phyloP scores from a whole-genome alignment of 495 filamentous ascomycete species.

The Aspergillus affinis region DNA sequence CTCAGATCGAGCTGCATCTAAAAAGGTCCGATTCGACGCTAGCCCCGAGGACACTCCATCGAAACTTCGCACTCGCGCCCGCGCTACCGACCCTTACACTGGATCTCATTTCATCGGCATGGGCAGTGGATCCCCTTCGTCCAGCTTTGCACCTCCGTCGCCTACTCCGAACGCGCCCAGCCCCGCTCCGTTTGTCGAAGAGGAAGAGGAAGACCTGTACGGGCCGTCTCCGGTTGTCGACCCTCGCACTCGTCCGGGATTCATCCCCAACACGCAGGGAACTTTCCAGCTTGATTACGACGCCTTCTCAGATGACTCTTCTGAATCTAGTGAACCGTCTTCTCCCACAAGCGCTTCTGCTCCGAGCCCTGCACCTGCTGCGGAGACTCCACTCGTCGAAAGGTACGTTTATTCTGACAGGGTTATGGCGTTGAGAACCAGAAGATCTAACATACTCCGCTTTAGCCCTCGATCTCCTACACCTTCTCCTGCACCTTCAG shows the following conservation, averaged over 20 bases:
- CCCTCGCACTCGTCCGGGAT: constrained; percentile 20
- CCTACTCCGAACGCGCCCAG: constrained; percentile 17
- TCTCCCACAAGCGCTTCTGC: constrained; percentile 15
- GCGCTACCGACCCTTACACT: constrained; percentile 27
- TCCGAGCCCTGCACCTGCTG: constrained; percentile 5
- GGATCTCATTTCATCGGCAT: constrained; percentile 26
- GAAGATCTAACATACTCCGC: constrained; percentile 1
- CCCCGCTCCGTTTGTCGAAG: background rate
- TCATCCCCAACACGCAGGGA: constrained; percentile 28
- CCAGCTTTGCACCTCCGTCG: constrained; percentile 10
- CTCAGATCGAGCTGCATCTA: constrained; percentile 23
- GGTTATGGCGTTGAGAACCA: background rate
- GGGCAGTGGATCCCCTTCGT: constrained; percentile 9
- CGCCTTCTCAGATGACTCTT: constrained; percentile 21
- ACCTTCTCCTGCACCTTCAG: constrained; percentile 5
- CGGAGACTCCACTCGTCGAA: constrained; percentile 7
- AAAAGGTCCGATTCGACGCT: constrained; percentile 32
- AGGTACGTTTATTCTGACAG: constrained; percentile 9
- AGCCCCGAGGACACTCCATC: constrained; percentile 33
- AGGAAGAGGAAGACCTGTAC: background rate
- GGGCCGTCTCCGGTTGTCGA: background rate
- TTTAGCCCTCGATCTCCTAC: background rate
- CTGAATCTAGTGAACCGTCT: constrained; percentile 12
- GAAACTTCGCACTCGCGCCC: constrained; percentile 19
- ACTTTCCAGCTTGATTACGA: constrained; percentile 30